Evolutionary conservation across 495 filamentous ascomycete genomes (phyloP).

Genomic region (Penicillium robsamsonii): DNA sequence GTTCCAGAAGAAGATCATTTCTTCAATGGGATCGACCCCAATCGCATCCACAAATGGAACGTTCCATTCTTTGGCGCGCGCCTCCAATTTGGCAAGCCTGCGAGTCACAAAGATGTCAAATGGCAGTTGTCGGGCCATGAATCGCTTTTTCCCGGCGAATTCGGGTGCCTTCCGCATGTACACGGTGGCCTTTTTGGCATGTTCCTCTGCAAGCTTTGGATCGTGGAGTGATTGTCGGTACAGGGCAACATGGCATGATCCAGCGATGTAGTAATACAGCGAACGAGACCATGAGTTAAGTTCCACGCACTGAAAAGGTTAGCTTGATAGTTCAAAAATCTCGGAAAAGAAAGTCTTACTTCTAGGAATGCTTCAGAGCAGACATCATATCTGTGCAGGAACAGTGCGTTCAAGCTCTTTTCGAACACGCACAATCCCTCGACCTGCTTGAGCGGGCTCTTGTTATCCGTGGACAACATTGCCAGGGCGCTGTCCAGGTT

Average conservation of each 20-base stretch:
- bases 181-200: conserved; percentile 66
- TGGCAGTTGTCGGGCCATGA: conserved; percentile 85
- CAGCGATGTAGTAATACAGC: conserved; percentile 88
- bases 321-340: neutral
- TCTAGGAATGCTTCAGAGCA: conserved; percentile 72
- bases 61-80: conserved; percentile 64
- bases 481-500: conserved; percentile 66
- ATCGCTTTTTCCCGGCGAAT: conserved; percentile 77
- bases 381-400: conserved; percentile 66
- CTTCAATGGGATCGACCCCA: conserved; percentile 78
- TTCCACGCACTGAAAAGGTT: conserved; percentile 57
- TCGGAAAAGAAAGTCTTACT: conserved; percentile 26
- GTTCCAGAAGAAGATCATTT: conserved; percentile 98
- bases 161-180: conserved; percentile 69
- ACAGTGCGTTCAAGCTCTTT: conserved; percentile 74
- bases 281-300: conserved; percentile 90
- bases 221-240: conserved; percentile 63
- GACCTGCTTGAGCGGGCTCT: conserved; percentile 81
- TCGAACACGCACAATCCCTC: conserved; percentile 81
- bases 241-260: conserved; percentile 68
- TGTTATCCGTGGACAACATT: conserved; percentile 54
- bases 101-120: conserved; percentile 85
- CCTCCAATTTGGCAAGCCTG: conserved; percentile 89
- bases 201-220: conserved; percentile 46
- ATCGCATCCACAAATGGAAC: conserved; percentile 77